These are phyloP conservation scores for Marasmius sp. DNA, from an alignment of 1,284 basidiomycete species.

Conservation along the genomic window DNA sequence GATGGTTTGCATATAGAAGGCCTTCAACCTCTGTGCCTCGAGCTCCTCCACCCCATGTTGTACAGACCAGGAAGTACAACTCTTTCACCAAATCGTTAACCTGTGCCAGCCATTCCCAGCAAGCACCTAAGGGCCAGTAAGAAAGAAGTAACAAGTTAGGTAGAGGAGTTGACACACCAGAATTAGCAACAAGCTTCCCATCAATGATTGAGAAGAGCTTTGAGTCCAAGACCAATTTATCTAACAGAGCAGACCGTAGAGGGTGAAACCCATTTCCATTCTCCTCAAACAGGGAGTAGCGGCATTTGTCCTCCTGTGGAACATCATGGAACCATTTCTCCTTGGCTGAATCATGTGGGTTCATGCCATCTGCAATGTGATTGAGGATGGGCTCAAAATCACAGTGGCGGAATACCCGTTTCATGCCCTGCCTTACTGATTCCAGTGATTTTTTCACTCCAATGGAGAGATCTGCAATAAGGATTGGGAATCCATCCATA, in stretches of 20 bases:
- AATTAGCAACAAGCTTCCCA: background rate
- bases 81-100: slow-evolving; percentile 4
- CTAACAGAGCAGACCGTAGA: background rate
- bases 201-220: background rate
- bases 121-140: background rate
- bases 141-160: too few relatives aligned
- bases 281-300: slow-evolving; percentile 7
- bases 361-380: background rate
- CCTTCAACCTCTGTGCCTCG: slow-evolving; percentile 13
- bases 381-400: slow-evolving; percentile 1
- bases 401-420: slow-evolving; percentile 1
- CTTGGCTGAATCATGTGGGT: background rate
- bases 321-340: slow-evolving; percentile 6
- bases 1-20: slow-evolving; percentile 6
- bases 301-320: background rate
- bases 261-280: background rate
- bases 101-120: slow-evolving; percentile 6
- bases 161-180: too few relatives aligned
- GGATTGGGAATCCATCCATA: slow-evolving; percentile 3
- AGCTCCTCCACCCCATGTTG: slow-evolving; percentile 12
- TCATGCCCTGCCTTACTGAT: background rate
- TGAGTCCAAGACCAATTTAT: background rate
- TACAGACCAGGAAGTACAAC: slow-evolving; percentile 1
- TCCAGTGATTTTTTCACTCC: background rate
- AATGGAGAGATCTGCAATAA: background rate